phyloP scores from a whole-genome alignment of 495 filamentous ascomycete species.

The Tuber aestivum region DNA sequence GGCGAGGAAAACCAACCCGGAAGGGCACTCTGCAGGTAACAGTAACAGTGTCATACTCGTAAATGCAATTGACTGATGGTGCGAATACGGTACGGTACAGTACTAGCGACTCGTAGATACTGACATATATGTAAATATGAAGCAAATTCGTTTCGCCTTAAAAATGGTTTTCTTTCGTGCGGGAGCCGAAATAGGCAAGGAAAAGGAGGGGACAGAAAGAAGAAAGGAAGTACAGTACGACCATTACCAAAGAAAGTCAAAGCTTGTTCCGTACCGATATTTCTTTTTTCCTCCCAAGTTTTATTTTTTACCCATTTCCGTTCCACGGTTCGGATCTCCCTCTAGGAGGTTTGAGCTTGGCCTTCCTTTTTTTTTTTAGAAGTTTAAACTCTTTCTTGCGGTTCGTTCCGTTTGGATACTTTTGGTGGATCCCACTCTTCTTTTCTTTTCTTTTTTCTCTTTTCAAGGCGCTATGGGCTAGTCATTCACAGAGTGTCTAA shows the following conservation, averaged over 20 bases:
- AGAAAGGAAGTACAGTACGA: neutral
- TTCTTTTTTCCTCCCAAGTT: too few relatives aligned
- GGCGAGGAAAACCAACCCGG: too few relatives aligned
- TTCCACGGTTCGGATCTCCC: constrained; percentile 35
- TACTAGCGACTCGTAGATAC: too few relatives aligned
- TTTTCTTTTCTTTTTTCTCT: neutral
- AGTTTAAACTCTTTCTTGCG: constrained; percentile 21
- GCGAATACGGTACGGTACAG: too few relatives aligned
- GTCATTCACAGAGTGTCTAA: neutral
- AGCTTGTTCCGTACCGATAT: constrained; percentile 1
- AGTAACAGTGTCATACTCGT: too few relatives aligned
- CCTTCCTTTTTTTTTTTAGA: too few relatives aligned
- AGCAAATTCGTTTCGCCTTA: too few relatives aligned
- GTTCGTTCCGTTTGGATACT: constrained; percentile 23
- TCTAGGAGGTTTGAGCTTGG: neutral
- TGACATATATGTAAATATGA: too few relatives aligned
- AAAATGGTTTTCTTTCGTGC: too few relatives aligned
- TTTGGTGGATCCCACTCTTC: neutral
- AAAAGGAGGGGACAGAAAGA: neutral
- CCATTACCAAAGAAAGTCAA: neutral
- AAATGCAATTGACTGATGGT: too few relatives aligned
- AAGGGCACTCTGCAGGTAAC: too few relatives aligned
- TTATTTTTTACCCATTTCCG: neutral
- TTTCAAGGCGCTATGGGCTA: neutral
- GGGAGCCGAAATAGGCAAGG: neutral